Evolutionary conservation across 1,139 yeast species (phyloP).

Genomic region (Candida freyschussii): DNA sequence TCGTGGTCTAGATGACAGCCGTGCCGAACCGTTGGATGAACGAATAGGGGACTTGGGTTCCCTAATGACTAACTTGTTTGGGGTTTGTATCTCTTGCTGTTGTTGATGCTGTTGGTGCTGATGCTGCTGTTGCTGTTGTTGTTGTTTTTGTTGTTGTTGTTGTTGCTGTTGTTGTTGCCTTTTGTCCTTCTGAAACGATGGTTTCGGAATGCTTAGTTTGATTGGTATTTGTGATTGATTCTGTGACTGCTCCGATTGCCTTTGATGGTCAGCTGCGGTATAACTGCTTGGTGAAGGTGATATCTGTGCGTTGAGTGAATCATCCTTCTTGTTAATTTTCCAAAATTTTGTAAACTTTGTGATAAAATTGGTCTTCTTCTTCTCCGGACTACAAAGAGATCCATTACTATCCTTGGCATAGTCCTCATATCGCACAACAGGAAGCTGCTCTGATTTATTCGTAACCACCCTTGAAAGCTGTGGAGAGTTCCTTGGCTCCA

Average conservation of each 20-base stretch:
- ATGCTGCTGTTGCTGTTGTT: slow-evolving; percentile 4
- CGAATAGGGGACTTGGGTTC: slow-evolving; percentile 22
- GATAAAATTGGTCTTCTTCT: slow-evolving; percentile 21
- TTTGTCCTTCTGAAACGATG: slow-evolving; percentile 2
- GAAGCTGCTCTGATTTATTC: slow-evolving; percentile 8
- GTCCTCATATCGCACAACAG: slow-evolving; percentile 1
- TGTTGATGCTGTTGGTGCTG: slow-evolving; percentile 3
- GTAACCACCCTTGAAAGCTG: slow-evolving; percentile 24
- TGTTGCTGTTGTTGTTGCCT: slow-evolving; percentile 1
- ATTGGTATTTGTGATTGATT: slow-evolving; percentile 5
- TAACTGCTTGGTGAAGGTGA: slow-evolving; percentile 2
- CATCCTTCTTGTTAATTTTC: slow-evolving; percentile 17
- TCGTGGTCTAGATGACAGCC: slow-evolving; percentile 34
- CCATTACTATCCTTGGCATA: slow-evolving; percentile 5
- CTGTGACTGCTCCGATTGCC: background rate
- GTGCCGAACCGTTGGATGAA: slow-evolving; percentile 7
- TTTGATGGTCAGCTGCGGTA: background rate
- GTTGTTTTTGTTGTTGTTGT: background rate
- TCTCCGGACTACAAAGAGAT: slow-evolving; percentile 21
- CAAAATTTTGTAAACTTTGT: slow-evolving; percentile 22
- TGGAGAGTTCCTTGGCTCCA: slow-evolving; percentile 22
- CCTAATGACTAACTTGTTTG: slow-evolving; percentile 13
- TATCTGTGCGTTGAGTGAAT: slow-evolving; percentile 8
- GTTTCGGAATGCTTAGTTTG: slow-evolving; percentile 8
- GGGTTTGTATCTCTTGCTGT: slow-evolving; percentile 6